These are phyloP conservation scores for Eustoma russellianum DNA, from an alignment of 257 asterid genomes.

Conservation along the genomic window DNA sequence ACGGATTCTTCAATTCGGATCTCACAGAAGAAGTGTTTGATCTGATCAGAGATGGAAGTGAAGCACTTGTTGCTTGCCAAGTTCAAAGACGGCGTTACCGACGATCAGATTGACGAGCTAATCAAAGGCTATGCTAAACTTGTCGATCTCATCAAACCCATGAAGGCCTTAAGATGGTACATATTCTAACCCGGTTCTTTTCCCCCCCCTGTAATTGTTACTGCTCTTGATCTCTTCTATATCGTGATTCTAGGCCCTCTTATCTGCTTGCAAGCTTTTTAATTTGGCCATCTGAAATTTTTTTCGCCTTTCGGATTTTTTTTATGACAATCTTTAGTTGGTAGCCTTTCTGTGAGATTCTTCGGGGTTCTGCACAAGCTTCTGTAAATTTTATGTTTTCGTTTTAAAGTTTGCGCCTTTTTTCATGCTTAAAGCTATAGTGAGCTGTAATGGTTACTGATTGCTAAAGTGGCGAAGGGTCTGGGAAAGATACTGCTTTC, in stretches of 20 bases:
- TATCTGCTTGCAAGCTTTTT: not conserved
- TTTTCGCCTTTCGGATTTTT: not conserved
- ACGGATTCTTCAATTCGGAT: no score
- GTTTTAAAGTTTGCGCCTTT: no score
- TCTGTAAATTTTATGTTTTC: no score
- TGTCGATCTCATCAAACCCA: conserved; percentile 59
- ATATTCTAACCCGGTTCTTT: not conserved
- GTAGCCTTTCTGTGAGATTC: no score
- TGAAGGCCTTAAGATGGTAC: conserved; percentile 66
- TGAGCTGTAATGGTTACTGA: no score
- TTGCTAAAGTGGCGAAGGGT: no score
- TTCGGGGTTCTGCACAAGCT: no score
- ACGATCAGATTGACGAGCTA: conserved; percentile 40
- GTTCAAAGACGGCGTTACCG: conserved; percentile 56
- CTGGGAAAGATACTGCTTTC: no score
- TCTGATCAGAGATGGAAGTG: conserved; percentile 25
- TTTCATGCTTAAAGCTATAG: no score
- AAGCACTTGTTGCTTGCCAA: conserved; percentile 67
- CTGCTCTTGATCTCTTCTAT: no score
- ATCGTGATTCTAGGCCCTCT: not conserved
- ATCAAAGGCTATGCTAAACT: conserved; percentile 64
- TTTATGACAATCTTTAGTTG: not conserved
- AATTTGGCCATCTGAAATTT: not conserved
- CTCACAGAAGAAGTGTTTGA: no score
- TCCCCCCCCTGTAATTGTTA: not conserved